Conservation (phyloP, 2,329 filamentous ascomycete species). For the Tolypocladium ophioglossoides region DNA sequence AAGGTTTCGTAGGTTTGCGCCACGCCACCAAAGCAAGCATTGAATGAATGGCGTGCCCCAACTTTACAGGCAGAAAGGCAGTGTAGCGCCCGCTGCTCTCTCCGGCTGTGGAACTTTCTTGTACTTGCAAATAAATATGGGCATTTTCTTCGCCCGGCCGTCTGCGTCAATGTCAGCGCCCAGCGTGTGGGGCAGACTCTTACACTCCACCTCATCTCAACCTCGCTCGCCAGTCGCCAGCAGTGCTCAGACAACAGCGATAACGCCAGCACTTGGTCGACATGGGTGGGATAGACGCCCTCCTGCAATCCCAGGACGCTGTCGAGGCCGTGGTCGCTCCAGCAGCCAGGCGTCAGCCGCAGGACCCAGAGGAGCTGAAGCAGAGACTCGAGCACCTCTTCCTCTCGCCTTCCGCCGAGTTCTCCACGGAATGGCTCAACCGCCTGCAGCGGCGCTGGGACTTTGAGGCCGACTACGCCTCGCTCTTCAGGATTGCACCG, state of each 20-base stretch:
- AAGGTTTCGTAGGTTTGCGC: neutral
- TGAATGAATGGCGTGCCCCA: neutral
- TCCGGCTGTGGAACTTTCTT: neutral
- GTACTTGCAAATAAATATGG: too few species aligned
- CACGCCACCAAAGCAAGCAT: neutral
- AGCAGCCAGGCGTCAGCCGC: constrained; percentile 5
- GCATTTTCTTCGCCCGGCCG: neutral
- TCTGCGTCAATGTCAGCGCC: neutral
- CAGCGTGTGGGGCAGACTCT: neutral
- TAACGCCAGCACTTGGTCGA: neutral
- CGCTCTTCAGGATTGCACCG: constrained; percentile 76
- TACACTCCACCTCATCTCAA: neutral
- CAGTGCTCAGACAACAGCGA: neutral
- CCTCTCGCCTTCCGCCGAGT: constrained; percentile 66
- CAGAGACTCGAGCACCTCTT: constrained; percentile 64
- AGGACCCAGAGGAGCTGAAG: constrained; percentile 54
- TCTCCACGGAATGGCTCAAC: constrained; percentile 81
- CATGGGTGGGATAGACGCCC: constrained; percentile 25
- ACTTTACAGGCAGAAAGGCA: neutral
- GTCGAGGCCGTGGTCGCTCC: constrained; percentile 3
- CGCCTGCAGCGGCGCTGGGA: constrained; percentile 86
- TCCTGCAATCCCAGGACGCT: constrained; percentile 19
- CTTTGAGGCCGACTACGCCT: constrained; percentile 64
- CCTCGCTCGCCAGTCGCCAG: neutral
- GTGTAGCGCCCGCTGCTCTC: neutral